Percentiles rank a stretch among this genome's conserved stretches.
Conservation (phyloP, 2,329 filamentous ascomycete species). For the Aspergillus caelatus region DNA sequence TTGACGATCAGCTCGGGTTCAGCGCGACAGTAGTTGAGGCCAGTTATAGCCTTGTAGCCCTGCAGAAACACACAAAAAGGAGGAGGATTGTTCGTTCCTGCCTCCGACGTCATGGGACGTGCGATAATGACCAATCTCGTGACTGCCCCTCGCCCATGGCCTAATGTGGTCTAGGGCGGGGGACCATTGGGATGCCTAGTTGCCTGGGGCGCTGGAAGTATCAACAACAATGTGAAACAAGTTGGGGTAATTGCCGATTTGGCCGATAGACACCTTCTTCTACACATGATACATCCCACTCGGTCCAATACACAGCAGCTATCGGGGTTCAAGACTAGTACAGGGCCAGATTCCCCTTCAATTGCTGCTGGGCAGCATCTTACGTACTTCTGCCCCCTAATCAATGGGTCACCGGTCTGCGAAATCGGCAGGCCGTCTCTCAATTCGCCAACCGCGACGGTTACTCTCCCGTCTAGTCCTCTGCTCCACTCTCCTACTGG, state of each 20-base stretch:
- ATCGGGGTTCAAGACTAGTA: not conserved
- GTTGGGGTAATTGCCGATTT: not conserved
- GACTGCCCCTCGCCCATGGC: conserved; percentile 24
- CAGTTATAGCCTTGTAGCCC: not conserved
- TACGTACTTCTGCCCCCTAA: conserved; percentile 6
- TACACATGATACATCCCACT: not conserved
- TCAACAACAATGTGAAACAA: not conserved
- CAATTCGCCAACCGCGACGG: conserved; percentile 23
- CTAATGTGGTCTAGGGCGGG: conserved; percentile 25
- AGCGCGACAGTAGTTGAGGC: not conserved
- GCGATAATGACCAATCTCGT: conserved; percentile 20
- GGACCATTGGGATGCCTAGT: conserved; percentile 3
- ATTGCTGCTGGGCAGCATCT: conserved; percentile 7
- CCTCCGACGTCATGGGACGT: conserved; percentile 24
- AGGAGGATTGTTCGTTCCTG: not conserved
- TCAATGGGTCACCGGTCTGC: conserved; percentile 23
- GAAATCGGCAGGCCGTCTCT: conserved; percentile 24
- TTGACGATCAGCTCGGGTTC: not conserved
- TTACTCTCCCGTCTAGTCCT: conserved; percentile 35
- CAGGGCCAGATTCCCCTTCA: not conserved
- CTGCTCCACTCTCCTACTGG: conserved; percentile 48
- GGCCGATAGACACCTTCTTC: not conserved
- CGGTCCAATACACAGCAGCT: not conserved
- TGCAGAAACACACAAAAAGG: not conserved
- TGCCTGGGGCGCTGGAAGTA: conserved; percentile 3